Conservation (phyloP, 2,329 filamentous ascomycete species). For the Curvularia hawaiiensis region DNA sequence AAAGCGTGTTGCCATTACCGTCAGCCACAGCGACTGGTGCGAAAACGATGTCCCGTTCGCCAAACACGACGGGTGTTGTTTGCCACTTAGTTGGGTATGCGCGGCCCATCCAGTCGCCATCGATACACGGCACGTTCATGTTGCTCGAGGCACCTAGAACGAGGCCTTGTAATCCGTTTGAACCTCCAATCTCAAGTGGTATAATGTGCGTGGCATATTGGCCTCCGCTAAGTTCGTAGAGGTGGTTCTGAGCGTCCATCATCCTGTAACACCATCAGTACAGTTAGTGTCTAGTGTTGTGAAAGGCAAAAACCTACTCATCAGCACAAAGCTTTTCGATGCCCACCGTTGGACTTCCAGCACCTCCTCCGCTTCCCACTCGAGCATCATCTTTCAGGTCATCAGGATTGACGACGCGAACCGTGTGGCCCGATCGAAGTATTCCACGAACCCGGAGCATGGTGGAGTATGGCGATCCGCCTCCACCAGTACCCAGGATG, state of each 20-base stretch:
- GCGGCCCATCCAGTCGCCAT: slow-evolving; percentile 56
- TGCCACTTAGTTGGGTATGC: slow-evolving; percentile 55
- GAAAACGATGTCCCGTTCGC: slow-evolving; percentile 48
- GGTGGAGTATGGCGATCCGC: slow-evolving; percentile 53
- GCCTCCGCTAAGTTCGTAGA: slow-evolving; percentile 42
- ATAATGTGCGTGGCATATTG: slow-evolving; percentile 45
- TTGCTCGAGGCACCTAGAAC: slow-evolving; percentile 46
- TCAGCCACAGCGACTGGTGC: slow-evolving; percentile 48
- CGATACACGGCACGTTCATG: slow-evolving; percentile 51
- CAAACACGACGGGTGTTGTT: slow-evolving; percentile 51
- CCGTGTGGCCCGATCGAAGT: slow-evolving; percentile 47
- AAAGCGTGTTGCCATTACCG: slow-evolving; percentile 50
- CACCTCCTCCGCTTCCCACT: slow-evolving; percentile 54
- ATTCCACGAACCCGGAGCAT: slow-evolving; percentile 52
- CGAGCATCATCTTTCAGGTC: slow-evolving; percentile 52
- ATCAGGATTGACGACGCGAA: slow-evolving; percentile 50
- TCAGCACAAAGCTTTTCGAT: slow-evolving; percentile 52
- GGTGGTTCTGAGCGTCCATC: slow-evolving; percentile 46
- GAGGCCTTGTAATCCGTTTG: slow-evolving; percentile 50
- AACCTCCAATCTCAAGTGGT: slow-evolving; percentile 55
- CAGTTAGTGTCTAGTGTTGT: neutral
- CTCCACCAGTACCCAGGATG: slow-evolving; percentile 56
- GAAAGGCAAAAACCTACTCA: slow-evolving; percentile 38
- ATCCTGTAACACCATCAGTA: slow-evolving; percentile 28
- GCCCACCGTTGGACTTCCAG: slow-evolving; percentile 52